phyloP scores from a whole-genome alignment of 768 basidiomycete genomes.

The Polyporus arcularius region DNA sequence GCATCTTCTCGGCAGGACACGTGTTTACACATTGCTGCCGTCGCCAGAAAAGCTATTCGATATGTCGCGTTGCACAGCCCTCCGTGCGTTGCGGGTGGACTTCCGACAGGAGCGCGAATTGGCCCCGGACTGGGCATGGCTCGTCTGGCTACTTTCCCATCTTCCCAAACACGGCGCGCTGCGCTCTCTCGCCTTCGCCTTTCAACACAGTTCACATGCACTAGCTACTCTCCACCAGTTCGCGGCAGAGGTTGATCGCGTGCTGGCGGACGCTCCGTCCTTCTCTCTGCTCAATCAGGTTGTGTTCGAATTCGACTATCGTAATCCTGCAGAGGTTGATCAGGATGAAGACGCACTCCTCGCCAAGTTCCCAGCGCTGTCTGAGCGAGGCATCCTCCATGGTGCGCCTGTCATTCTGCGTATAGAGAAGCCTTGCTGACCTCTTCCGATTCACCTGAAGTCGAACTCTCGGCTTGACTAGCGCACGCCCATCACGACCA shows the following conservation, averaged over 20 bases:
- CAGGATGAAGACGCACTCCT: background rate
- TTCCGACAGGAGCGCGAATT: conserved; percentile 9
- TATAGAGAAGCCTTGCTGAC: too few species aligned
- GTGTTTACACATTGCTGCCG: too few species aligned
- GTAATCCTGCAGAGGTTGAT: background rate
- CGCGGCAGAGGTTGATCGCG: conserved; percentile 8
- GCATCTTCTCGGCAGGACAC: too few species aligned
- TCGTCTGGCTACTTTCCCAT: conserved; percentile 14
- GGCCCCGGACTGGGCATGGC: conserved; percentile 19
- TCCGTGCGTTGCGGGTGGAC: conserved; percentile 16
- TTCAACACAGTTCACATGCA: conserved; percentile 15
- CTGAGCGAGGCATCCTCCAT: background rate
- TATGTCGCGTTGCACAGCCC: conserved; percentile 7
- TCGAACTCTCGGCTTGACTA: background rate
- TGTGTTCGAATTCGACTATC: conserved; percentile 8
- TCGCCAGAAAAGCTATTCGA: conserved; percentile 8
- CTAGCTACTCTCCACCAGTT: conserved; percentile 15
- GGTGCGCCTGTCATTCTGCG: background rate
- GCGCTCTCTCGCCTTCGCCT: conserved; percentile 6
- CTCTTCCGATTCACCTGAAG: background rate
- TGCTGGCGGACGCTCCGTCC: background rate
- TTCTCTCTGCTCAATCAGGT: background rate
- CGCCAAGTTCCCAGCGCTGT: background rate
- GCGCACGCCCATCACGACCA: background rate
- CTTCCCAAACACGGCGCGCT: conserved; percentile 3